phyloP scores from a whole-genome alignment of 2,329 filamentous ascomycete species.

The Hypoxylon sp. region DNA sequence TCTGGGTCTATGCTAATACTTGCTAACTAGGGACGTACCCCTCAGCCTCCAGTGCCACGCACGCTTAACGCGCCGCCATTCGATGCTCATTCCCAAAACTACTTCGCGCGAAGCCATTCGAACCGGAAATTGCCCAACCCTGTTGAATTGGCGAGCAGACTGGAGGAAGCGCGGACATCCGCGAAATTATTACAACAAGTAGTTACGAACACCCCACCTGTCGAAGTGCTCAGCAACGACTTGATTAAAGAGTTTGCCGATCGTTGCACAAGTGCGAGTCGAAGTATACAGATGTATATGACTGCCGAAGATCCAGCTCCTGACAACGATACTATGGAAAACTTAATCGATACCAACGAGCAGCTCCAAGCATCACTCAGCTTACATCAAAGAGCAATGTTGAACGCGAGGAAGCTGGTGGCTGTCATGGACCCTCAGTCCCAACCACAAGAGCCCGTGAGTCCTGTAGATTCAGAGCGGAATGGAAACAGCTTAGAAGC shows the following conservation, averaged over 20 bases:
- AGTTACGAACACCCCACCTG: conserved; percentile 84
- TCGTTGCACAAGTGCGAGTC: conserved; percentile 84
- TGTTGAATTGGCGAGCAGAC: conserved; percentile 82
- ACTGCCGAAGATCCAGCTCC: conserved; percentile 81
- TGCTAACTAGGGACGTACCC: conserved; percentile 47
- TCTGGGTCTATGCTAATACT: conserved; percentile 35
- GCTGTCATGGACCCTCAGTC: conserved; percentile 59
- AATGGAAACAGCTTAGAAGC: conserved; percentile 35
- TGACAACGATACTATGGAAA: conserved; percentile 94
- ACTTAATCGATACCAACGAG: conserved; percentile 94
- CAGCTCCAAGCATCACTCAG: conserved; percentile 86
- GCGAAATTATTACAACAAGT: conserved; percentile 94
- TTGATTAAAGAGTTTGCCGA: conserved; percentile 92
- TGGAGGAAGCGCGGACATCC: conserved; percentile 92
- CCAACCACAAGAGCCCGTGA: conserved; percentile 49
- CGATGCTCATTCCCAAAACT: conserved; percentile 67
- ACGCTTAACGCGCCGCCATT: conserved; percentile 62
- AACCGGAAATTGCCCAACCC: conserved; percentile 73
- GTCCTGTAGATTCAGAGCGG: conserved; percentile 46
- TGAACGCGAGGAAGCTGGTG: conserved; percentile 71
- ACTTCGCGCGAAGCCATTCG: conserved; percentile 68
- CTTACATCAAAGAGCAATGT: conserved; percentile 85
- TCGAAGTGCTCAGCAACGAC: conserved; percentile 85
- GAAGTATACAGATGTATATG: conserved; percentile 90
- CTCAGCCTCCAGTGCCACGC: conserved; percentile 54